A percentile compares a stretch with the other conserved stretches of the same genome.
Evolutionary conservation across 805 yeast genomes (phyloP).

Genomic region (Cyberlindnera japonica): DNA sequence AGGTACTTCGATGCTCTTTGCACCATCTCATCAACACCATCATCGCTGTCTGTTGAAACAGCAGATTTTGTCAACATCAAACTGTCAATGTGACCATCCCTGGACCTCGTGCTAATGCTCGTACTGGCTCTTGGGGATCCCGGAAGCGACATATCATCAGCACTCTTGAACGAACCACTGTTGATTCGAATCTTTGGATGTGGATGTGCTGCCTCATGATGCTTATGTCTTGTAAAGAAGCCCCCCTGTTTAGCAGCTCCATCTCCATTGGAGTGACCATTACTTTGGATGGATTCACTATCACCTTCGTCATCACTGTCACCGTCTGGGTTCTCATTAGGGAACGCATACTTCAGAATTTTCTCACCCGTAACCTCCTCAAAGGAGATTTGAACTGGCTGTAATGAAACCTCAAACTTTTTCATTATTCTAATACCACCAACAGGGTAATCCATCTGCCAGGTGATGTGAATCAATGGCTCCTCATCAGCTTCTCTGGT

Average conservation of each 20-base stretch:
- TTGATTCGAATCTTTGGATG: neutral
- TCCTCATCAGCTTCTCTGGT: slow-evolving; percentile 19
- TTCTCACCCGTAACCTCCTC: slow-evolving; percentile 68
- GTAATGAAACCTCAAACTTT: slow-evolving; percentile 52
- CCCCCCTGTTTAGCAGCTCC: neutral
- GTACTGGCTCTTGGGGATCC: slow-evolving; percentile 13
- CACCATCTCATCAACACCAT: slow-evolving; percentile 61
- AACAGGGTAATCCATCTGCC: slow-evolving; percentile 83
- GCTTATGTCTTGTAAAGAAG: neutral
- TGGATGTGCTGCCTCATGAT: neutral
- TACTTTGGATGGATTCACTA: neutral
- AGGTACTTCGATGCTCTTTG: slow-evolving; percentile 68
- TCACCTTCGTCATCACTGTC: slow-evolving; percentile 14
- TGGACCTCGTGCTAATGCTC: slow-evolving; percentile 9
- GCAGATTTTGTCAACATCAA: slow-evolving; percentile 1
- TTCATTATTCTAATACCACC: slow-evolving; percentile 88
- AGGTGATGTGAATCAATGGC: slow-evolving; percentile 44
- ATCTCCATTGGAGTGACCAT: neutral
- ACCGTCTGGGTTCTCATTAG: slow-evolving; percentile 34
- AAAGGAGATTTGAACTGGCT: slow-evolving; percentile 67
- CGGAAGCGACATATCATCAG: neutral
- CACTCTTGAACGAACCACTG: neutral
- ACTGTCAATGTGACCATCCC: slow-evolving; percentile 14
- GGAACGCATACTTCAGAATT: slow-evolving; percentile 68
- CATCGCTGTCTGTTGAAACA: slow-evolving; percentile 15